Evolutionary conservation across 768 basidiomycete species (phyloP).

Genomic region (Tylopilus plumbeoviolaceoides): DNA sequence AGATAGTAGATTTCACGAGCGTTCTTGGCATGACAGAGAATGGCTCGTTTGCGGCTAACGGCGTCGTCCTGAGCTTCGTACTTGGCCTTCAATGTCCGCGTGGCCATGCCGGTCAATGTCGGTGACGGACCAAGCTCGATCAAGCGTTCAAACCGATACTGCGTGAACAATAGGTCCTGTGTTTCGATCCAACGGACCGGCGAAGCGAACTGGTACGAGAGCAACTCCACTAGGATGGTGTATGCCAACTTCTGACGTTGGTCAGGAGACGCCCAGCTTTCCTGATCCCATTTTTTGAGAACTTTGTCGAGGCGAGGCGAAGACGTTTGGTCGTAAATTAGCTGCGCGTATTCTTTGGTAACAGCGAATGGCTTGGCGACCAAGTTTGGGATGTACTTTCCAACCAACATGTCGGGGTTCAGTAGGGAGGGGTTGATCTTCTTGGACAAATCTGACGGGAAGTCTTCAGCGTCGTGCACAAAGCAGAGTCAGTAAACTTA

Average conservation of each 20-base stretch:
- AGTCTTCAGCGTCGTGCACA: background rate
- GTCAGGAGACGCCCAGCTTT: slow-evolving; percentile 74
- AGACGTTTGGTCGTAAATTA: slow-evolving; percentile 94
- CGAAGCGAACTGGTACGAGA: slow-evolving; percentile 98
- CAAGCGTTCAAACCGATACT: slow-evolving; percentile 86
- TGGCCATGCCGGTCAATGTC: slow-evolving; percentile 93
- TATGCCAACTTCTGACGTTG: slow-evolving; percentile 95
- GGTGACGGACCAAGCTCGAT: slow-evolving; percentile 97
- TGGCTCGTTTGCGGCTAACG: slow-evolving; percentile 67
- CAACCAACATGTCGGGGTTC: slow-evolving; percentile 91
- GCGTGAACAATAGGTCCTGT: slow-evolving; percentile 87
- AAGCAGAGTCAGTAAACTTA: slow-evolving; percentile 39
- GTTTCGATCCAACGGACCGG: slow-evolving; percentile 99
- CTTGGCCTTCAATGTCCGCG: slow-evolving; percentile 86
- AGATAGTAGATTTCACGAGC: slow-evolving; percentile 97
- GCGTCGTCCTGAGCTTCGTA: slow-evolving; percentile 91
- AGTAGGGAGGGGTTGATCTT: slow-evolving; percentile 91
- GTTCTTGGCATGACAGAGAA: slow-evolving; percentile 94
- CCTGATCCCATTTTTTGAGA: slow-evolving; percentile 90
- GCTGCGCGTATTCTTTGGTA: slow-evolving; percentile 82
- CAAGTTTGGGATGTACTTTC: slow-evolving; percentile 96
- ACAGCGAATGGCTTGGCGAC: slow-evolving; percentile 86
- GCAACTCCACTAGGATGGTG: slow-evolving; percentile 91
- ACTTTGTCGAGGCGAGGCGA: slow-evolving; percentile 95
- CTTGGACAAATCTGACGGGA: slow-evolving; percentile 78